Base-by-base conservation (phyloP, 345 rosid species). In the Anacardium occidentale region DNA sequence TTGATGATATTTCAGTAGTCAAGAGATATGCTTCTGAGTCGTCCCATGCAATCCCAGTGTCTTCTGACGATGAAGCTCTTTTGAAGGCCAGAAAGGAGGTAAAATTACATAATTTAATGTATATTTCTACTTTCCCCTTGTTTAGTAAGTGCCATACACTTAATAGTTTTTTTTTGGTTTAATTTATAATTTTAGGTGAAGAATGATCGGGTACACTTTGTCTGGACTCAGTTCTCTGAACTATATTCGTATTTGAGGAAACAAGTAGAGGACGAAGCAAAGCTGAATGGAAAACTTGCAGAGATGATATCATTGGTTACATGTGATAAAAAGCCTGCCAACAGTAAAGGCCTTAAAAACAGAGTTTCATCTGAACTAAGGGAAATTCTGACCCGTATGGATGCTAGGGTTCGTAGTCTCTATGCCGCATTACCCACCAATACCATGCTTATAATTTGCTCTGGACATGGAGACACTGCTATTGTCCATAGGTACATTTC, bases 401-500 rank as follows among this genome's bases (percentile, higher is more conserved):
- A 95, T 53, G 73, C 82, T 12, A 85, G 90, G 77, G 79, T 93
- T 68, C 75, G 77, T 14, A 75, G 83, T 64, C 82, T 90, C 40
- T 80, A 86, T 75, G 68, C 77, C 7, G 79, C 91, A 40, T 82
- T 95, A 75, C 97, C 99, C 5, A 77, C 86, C 10, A 95, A 93
- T 75, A 69, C 96, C 66, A 84, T 95, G 98, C 81, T 95, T 64
- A 87, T 93, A 80, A 82, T 95, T 76, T 95, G 96, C 87, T 90
- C 99, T 0, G 99, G 97, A 65, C 99, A 93, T 75, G 99, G 99
- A 74, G 94, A 95, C 84, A 95, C 83, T 12, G 91, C 96, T 52
- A 76, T 83, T 64, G 96, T 93, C 62, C 85, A 87, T 71, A 90
- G 96, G 99, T 94, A 71, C 40, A 81, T 64, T 20, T 54, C 21